A percentile compares a stretch with the other conserved stretches of the same genome.
These are phyloP conservation scores for Hemisphaericaspora nanyangensis DNA, from an alignment of 805 yeast species.

Conservation along the genomic window DNA sequence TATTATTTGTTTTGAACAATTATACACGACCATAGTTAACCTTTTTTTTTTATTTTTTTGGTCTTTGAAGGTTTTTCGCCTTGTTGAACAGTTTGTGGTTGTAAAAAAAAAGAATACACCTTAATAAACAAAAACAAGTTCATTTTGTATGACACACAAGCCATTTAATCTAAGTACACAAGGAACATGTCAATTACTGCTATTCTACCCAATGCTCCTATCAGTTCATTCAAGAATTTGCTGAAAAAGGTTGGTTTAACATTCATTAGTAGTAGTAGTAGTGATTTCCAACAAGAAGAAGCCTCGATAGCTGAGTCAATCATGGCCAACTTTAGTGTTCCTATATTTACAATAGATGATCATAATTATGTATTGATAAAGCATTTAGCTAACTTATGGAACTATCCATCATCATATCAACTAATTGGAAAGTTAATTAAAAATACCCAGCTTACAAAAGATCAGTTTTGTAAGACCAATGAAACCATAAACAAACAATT, in stretches of 20 bases:
- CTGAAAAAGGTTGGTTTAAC: no score
- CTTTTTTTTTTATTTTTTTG: no score
- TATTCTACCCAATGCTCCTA: neutral
- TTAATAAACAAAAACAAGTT: neutral
- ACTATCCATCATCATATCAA: constrained; percentile 42
- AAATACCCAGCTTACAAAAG: constrained; percentile 14
- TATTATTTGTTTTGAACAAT: neutral
- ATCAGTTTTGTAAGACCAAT: constrained; percentile 15
- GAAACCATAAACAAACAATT: constrained; percentile 21
- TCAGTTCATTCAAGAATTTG: neutral
- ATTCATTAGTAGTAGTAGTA: no score
- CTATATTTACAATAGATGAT: constrained; percentile 14
- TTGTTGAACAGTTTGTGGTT: no score
- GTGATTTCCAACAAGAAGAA: no score
- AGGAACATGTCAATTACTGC: neutral
- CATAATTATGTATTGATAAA: constrained; percentile 23
- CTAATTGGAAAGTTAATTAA: constrained; percentile 26
- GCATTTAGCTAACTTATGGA: constrained; percentile 32
- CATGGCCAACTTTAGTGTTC: constrained; percentile 12
- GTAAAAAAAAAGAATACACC: neutral
- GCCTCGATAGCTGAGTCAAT: no score
- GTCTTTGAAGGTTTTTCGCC: no score
- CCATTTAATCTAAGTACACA: neutral
- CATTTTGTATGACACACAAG: neutral
- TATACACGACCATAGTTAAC: neutral